These are phyloP conservation scores for Nasturtium officinale DNA, from an alignment of 345 rosid species.

Conservation along the genomic window DNA sequence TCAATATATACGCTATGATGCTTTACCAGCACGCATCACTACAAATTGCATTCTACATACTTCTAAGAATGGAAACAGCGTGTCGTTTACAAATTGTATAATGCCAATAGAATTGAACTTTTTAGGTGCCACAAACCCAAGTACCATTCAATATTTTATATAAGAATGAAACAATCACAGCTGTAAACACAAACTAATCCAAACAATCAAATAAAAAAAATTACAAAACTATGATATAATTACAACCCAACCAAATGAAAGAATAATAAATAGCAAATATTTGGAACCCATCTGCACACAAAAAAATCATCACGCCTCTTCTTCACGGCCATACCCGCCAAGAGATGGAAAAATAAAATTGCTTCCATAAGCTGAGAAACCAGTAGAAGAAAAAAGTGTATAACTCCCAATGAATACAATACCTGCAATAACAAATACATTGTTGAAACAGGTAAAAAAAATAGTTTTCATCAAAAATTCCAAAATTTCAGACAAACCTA, in stretches of 20 bases:
- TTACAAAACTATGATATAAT: constrained; percentile 6
- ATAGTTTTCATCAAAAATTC: background rate
- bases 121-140: background rate
- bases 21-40: no score
- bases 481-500: background rate
- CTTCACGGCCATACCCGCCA: constrained; percentile 16
- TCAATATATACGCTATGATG: no score
- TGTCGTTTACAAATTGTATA: background rate
- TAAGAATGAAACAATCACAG: background rate
- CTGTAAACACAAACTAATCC: background rate
- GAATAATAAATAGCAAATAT: background rate
- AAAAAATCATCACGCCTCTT: constrained; percentile 6
- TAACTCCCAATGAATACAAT: constrained; percentile 4
- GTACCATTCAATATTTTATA: background rate
- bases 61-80: background rate
- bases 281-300: constrained; percentile 7
- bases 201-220: background rate
- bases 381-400: background rate
- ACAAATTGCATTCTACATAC: background rate
- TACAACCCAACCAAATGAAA: constrained; percentile 25
- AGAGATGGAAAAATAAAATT: background rate
- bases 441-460: background rate
- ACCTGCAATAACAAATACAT: constrained; percentile 27
- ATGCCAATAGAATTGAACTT: background rate
- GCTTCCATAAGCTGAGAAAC: constrained; percentile 28